Evolutionary conservation across 78 protist genomes (phyloP), one percentile per base, ranked within the genome.

Genomic region (slime mould (Dictyostelium discoideum)): DNA sequence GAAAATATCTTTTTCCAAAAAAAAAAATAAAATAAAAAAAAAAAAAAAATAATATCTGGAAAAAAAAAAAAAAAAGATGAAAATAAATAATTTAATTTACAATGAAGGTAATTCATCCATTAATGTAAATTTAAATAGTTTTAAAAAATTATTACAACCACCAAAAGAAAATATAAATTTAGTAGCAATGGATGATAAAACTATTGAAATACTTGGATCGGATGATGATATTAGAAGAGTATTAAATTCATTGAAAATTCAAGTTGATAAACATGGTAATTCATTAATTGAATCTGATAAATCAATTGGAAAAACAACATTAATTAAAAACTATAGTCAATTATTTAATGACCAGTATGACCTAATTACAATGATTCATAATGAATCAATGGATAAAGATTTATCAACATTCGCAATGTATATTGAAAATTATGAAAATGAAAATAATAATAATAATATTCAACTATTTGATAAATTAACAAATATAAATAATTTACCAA

Each of bases 141-240:
- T 60, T 20, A 60, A 60, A 60, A 20, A 60, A 60, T 26, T 5
- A 16, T 6, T 14, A 5, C 26, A 60, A 14, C 0, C 18, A 60
- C 16, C 3, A 60, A 60, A 20, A 20, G 26, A 60, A 20, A 74
- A 74, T 37, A 74, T 74, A 5, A 74, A 74, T 37, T 74, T 74
- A 16, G 42, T 74, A 13, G 81, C 81, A 74, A 74, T 74, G 81
- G 81, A 74, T 74, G 81, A 74, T 37, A 74, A 37, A 74, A 29
- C 81, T 16, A 74, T 16, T 74, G 81, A 74, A 74, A 74, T 74
- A 2, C 39, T 37, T 18, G 39, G 24, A 20, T 14, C 20, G 3
- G 80, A 74, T 16, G 13, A 37, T 13, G 81, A 74, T 2, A 37
- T 74, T 48, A 74, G 37, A 32, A 74, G 5, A 4, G 46, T 74